Conservation (phyloP, 2,329 filamentous ascomycete species). For the Boeremia lycopersici region DNA sequence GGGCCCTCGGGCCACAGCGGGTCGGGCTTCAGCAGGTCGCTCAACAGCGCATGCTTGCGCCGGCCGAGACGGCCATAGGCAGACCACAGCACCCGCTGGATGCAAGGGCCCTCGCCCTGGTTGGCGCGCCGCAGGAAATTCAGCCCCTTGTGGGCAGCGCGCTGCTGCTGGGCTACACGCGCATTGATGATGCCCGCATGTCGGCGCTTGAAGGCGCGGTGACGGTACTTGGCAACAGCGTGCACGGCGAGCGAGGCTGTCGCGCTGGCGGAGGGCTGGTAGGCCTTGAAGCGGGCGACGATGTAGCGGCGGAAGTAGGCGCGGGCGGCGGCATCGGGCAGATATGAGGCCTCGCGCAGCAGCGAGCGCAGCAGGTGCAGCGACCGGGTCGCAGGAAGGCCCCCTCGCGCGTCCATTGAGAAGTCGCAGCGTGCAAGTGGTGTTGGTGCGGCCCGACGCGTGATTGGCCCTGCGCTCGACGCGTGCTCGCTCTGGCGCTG, state of each 20-base stretch:
- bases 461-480: conserved; percentile 25
- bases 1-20: conserved; percentile 4
- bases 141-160: conserved; percentile 44
- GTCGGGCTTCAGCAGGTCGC: conserved; percentile 33
- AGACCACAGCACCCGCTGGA: conserved; percentile 59
- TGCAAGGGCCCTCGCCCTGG: conserved; percentile 57
- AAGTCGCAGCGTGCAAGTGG: no score
- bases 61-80: conserved; percentile 64
- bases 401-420: no score
- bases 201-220: conserved; percentile 30
- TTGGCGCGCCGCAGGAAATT: conserved; percentile 61
- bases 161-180: conserved; percentile 29
- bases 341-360: conserved; percentile 64
- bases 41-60: conserved; percentile 55
- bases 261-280: conserved; percentile 40
- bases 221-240: conserved; percentile 27
- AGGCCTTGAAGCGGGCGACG: conserved; percentile 55
- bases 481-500: background rate
- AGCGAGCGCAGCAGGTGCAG: conserved; percentile 61
- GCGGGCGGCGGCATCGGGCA: conserved; percentile 63
- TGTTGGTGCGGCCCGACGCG: background rate
- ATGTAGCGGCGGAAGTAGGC: conserved; percentile 57
- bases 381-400: conserved; percentile 12
- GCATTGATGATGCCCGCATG: conserved; percentile 28
- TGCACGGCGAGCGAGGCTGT: conserved; percentile 20